phyloP scores from a whole-genome alignment of 345 rosid genomes.

The Corchorus olitorius region DNA sequence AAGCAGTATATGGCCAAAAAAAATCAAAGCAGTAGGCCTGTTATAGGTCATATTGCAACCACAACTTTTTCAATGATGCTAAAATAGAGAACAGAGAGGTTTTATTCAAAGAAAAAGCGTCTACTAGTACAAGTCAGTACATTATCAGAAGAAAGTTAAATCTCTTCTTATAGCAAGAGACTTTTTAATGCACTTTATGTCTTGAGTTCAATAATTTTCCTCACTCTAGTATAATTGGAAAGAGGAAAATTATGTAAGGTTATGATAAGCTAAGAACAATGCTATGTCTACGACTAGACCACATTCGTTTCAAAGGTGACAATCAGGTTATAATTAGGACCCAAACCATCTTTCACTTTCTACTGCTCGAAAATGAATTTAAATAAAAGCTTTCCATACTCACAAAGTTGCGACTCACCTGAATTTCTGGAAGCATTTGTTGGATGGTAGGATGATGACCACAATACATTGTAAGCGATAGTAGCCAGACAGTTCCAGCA shows the following conservation, averaged over 20 bases:
- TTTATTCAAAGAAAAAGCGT: neutral
- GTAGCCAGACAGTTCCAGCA: slow-evolving; percentile 94
- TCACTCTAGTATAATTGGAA: neutral
- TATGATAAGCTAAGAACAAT: neutral
- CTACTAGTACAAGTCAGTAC: neutral
- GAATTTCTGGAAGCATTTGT: slow-evolving; percentile 90
- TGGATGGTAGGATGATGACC: slow-evolving; percentile 86
- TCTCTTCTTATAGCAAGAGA: neutral
- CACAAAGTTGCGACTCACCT: slow-evolving; percentile 51
- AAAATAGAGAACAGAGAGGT: neutral
- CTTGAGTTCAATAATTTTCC: neutral
- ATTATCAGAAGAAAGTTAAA: neutral
- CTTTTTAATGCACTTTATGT: neutral
- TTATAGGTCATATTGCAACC: neutral
- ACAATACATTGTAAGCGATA: slow-evolving; percentile 89
- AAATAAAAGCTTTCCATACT: slow-evolving; percentile 9
- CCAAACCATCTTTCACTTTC: neutral
- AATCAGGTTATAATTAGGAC: neutral
- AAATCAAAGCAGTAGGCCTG: neutral
- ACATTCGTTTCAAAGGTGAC: neutral
- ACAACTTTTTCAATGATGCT: neutral
- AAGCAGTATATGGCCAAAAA: neutral
- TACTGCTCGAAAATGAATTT: slow-evolving; percentile 5
- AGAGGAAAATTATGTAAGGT: neutral
- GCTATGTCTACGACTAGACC: neutral